phyloP scores from a whole-genome alignment of 2,329 filamentous ascomycete genomes.

The Pseudopithomyces maydicus region DNA sequence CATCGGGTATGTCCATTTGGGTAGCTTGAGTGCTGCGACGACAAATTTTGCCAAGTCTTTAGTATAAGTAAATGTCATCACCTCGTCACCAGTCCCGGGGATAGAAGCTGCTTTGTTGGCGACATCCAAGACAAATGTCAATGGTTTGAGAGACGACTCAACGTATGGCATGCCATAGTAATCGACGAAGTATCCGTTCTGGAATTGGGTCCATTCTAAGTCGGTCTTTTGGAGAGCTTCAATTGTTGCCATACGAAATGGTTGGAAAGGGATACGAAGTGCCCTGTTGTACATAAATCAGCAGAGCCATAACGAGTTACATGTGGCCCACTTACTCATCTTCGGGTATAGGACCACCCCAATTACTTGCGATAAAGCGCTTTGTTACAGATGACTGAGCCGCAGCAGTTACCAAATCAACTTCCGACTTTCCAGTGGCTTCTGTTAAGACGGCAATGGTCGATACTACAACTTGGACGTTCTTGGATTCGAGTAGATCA shows the following conservation, averaged over 20 bases:
- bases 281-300: not conserved
- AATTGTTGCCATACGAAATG: constrained; percentile 1
- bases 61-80: constrained; percentile 18
- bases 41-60: constrained; percentile 18
- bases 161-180: constrained; percentile 12
- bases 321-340: constrained; percentile 20
- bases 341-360: constrained; percentile 15
- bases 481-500: constrained; percentile 10
- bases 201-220: constrained; percentile 11
- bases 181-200: constrained; percentile 19
- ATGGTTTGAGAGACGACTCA: constrained; percentile 7
- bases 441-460: constrained; percentile 29
- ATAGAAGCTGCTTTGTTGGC: constrained; percentile 17
- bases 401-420: constrained; percentile 17
- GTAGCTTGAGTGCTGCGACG: constrained; percentile 5
- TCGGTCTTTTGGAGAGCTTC: constrained; percentile 3
- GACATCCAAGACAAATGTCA: constrained; percentile 12
- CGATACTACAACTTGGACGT: constrained; percentile 17
- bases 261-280: not conserved
- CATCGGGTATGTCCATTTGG: constrained; percentile 41
- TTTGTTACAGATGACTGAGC: constrained; percentile 13
- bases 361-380: constrained; percentile 22
- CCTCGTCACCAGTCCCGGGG: constrained; percentile 17
- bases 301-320: not conserved
- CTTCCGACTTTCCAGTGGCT: constrained; percentile 23